Percentiles rank a stretch among this genome's conserved stretches.
These are phyloP conservation scores for Meira miltonrushii DNA, from an alignment of 1,284 basidiomycete genomes.

Conservation along the genomic window DNA sequence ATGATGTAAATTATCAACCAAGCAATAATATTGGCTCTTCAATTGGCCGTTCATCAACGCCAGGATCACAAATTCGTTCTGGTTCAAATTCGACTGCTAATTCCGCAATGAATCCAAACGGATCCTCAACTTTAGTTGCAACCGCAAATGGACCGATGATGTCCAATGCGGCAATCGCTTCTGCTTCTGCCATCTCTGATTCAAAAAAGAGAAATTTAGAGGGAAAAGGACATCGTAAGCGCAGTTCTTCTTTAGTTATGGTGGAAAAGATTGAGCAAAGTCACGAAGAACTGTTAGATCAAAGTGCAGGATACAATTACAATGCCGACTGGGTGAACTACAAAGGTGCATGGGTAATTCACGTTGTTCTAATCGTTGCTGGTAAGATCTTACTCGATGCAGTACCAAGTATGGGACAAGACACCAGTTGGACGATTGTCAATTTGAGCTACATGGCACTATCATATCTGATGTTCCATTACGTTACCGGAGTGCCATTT, in stretches of 20 bases:
- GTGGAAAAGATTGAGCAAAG: slow-evolving; percentile 54
- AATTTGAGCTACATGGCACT: slow-evolving; percentile 88
- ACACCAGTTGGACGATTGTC: slow-evolving; percentile 91
- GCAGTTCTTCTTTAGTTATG: slow-evolving; percentile 48
- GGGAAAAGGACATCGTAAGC: slow-evolving; percentile 8
- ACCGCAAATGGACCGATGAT: no score
- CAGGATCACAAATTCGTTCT: no score
- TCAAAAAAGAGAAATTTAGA: neutral
- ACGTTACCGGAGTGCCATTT: slow-evolving; percentile 94
- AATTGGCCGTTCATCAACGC: no score
- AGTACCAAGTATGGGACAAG: slow-evolving; percentile 85
- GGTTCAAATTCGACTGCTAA: no score
- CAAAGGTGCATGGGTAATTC: slow-evolving; percentile 80
- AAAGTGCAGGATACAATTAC: slow-evolving; percentile 61
- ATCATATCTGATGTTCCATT: slow-evolving; percentile 98
- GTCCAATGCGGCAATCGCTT: no score
- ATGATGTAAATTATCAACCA: no score
- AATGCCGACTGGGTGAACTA: slow-evolving; percentile 98
- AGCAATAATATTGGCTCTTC: no score
- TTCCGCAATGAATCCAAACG: no score
- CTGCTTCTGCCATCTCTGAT: no score
- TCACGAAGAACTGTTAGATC: slow-evolving; percentile 55
- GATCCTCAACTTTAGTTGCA: no score
- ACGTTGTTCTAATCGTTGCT: slow-evolving; percentile 81
- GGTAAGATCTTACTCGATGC: slow-evolving; percentile 92